These are phyloP conservation scores for Arthroderma uncinatum DNA, from an alignment of 2,329 filamentous ascomycete species.

Conservation along the genomic window DNA sequence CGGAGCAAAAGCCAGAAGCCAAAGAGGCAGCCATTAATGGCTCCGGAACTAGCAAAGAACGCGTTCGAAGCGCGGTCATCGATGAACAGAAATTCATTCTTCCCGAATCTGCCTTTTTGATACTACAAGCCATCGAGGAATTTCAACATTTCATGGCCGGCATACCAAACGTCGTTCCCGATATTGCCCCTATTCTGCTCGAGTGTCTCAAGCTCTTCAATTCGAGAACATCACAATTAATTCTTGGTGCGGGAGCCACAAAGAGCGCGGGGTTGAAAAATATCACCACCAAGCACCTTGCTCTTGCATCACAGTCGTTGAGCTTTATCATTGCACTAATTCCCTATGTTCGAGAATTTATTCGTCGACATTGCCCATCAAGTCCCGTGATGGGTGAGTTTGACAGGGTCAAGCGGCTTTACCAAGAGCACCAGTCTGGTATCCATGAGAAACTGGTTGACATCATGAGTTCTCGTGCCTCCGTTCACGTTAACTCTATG, in stretches of 20 bases:
- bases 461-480: slow-evolving; percentile 73
- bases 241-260: slow-evolving; percentile 86
- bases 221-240: slow-evolving; percentile 88
- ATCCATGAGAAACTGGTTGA: slow-evolving; percentile 90
- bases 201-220: slow-evolving; percentile 91
- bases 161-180: slow-evolving; percentile 79
- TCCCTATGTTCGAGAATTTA: slow-evolving; percentile 82
- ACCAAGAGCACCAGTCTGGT: slow-evolving; percentile 79
- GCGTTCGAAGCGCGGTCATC: slow-evolving; percentile 60
- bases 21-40: slow-evolving; percentile 25
- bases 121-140: slow-evolving; percentile 67
- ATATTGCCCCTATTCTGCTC: slow-evolving; percentile 67
- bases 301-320: slow-evolving; percentile 78
- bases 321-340: slow-evolving; percentile 79
- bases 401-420: slow-evolving; percentile 70
- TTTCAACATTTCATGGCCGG: slow-evolving; percentile 74
- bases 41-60: slow-evolving; percentile 43
- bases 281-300: slow-evolving; percentile 90
- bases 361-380: slow-evolving; percentile 59
- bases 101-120: slow-evolving; percentile 69
- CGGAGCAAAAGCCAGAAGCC: slow-evolving; percentile 21
- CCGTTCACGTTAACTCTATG: slow-evolving; percentile 62
- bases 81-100: slow-evolving; percentile 79
- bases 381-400: slow-evolving; percentile 63
- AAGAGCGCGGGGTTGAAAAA: slow-evolving; percentile 82